A percentile compares a stretch with the other conserved stretches of the same genome.
Evolutionary conservation across 2,329 filamentous ascomycete species (phyloP).

Genomic region (Trichoderma pleuroti): DNA sequence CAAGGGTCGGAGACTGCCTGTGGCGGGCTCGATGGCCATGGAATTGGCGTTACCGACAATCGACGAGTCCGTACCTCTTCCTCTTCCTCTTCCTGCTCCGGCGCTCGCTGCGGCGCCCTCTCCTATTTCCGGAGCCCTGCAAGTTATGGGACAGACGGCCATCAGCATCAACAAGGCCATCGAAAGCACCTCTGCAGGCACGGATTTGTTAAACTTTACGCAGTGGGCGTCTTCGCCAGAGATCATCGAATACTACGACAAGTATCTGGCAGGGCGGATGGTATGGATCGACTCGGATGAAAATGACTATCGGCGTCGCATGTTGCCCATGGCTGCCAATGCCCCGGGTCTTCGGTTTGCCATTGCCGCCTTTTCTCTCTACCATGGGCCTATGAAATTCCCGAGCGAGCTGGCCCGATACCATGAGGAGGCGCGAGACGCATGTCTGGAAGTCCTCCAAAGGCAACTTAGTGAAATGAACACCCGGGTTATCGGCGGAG

Average conservation of each 20-base stretch:
- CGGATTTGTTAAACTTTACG: conserved; percentile 19
- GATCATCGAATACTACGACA: conserved; percentile 31
- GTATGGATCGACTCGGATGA: conserved; percentile 32
- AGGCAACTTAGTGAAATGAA: conserved; percentile 28
- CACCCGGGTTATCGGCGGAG: conserved; percentile 23
- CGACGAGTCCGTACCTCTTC: neutral
- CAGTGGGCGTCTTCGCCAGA: conserved; percentile 23
- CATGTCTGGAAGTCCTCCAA: conserved; percentile 27
- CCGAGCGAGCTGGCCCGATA: conserved; percentile 24
- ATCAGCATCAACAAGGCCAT: neutral
- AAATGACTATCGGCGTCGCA: conserved; percentile 29
- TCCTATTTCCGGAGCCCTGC: neutral
- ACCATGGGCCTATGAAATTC: conserved; percentile 27
- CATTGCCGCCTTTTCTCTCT: conserved; percentile 28
- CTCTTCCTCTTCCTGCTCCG: neutral
- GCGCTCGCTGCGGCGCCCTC: neutral
- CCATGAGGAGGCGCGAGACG: conserved; percentile 29
- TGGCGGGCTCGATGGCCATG: conserved; percentile 16
- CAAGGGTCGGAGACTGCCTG: conserved; percentile 23
- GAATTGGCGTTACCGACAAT: neutral
- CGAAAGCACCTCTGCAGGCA: neutral
- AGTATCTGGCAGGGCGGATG: conserved; percentile 31
- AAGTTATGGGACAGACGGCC: neutral
- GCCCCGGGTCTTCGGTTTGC: conserved; percentile 30
- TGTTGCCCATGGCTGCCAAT: conserved; percentile 28